These are phyloP conservation scores for Phytophthora lateralis DNA, from an alignment of 352 stramenopile genomes.

Conservation along the genomic window DNA sequence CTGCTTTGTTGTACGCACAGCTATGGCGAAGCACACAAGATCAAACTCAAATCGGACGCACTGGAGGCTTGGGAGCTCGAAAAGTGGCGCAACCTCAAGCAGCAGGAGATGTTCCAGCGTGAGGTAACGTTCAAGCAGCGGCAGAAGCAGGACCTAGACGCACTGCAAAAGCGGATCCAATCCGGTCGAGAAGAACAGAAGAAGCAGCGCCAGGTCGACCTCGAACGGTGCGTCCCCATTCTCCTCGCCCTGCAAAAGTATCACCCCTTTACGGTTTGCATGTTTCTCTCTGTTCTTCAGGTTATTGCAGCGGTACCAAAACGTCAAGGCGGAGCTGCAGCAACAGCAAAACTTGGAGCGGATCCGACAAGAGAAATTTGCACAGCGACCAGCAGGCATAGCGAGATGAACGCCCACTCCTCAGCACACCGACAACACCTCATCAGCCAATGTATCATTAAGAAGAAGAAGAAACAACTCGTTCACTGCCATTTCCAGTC, in stretches of 20 bases:
- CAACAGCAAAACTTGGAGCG: conserved; percentile 94
- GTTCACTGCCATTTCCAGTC: conserved; percentile 11
- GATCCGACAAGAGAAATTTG: conserved; percentile 86
- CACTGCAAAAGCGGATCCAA: conserved; percentile 94
- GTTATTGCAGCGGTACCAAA: conserved; percentile 94
- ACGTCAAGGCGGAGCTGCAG: conserved; percentile 95
- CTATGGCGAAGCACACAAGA: conserved; percentile 96
- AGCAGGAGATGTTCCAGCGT: conserved; percentile 95
- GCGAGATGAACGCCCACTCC: conserved; percentile 15
- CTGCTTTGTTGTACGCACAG: conserved; percentile 16
- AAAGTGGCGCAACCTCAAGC: conserved; percentile 94
- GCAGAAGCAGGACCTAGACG: conserved; percentile 93
- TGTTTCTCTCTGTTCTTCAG: conserved; percentile 24
- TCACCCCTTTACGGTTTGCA: conserved; percentile 1
- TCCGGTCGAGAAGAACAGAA: conserved; percentile 94
- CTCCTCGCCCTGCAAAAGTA: not conserved
- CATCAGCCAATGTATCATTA: conserved; percentile 24
- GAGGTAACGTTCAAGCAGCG: conserved; percentile 95
- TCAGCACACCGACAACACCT: not conserved
- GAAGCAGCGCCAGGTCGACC: conserved; percentile 93
- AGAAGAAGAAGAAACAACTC: conserved; percentile 11
- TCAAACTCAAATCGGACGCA: conserved; percentile 95
- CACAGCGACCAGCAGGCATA: conserved; percentile 43
- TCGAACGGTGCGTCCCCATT: conserved; percentile 74
- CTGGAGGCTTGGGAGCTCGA: conserved; percentile 95